Conservation (phyloP, 164 flowering plant genomes). For the Saururus chinensis region DNA sequence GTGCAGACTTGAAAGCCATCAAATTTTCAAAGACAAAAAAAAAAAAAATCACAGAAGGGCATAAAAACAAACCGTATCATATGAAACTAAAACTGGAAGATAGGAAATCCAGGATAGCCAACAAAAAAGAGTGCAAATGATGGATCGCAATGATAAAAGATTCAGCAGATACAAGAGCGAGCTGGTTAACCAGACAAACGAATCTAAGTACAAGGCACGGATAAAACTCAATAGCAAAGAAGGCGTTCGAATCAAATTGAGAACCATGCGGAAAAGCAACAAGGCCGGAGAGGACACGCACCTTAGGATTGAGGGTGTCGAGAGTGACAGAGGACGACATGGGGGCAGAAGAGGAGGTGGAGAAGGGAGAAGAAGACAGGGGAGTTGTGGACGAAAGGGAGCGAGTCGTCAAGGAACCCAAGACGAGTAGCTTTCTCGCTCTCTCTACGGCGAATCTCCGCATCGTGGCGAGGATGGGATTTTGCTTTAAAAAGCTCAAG, state of each 20-base stretch:
- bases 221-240: not conserved
- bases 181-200: not conserved
- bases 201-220: too few relatives aligned
- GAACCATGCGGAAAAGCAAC: not conserved
- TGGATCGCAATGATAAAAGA: not conserved
- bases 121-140: too few relatives aligned
- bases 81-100: too few relatives aligned
- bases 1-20: too few relatives aligned
- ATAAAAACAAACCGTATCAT: too few relatives aligned
- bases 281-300: constrained; percentile 4
- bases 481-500: too few relatives aligned
- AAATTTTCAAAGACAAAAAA: too few relatives aligned
- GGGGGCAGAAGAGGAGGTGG: constrained; percentile 9
- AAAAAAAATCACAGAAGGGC: too few relatives aligned
- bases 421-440: not conserved
- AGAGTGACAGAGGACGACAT: constrained; percentile 36
- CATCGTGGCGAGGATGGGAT: not conserved
- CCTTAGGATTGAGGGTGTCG: constrained; percentile 65
- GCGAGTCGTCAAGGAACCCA: constrained; percentile 2
- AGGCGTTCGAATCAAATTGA: not conserved
- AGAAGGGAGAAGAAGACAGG: constrained; percentile 1
- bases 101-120: too few relatives aligned
- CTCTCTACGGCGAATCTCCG: not conserved
- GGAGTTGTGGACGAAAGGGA: constrained; percentile 5
- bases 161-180: not conserved